A percentile compares a stretch with the other conserved stretches of the same genome.
These are phyloP conservation scores for Mortierella sp. DNA, from an alignment of 371 early-diverging fungal genomes.

Conservation along the genomic window DNA sequence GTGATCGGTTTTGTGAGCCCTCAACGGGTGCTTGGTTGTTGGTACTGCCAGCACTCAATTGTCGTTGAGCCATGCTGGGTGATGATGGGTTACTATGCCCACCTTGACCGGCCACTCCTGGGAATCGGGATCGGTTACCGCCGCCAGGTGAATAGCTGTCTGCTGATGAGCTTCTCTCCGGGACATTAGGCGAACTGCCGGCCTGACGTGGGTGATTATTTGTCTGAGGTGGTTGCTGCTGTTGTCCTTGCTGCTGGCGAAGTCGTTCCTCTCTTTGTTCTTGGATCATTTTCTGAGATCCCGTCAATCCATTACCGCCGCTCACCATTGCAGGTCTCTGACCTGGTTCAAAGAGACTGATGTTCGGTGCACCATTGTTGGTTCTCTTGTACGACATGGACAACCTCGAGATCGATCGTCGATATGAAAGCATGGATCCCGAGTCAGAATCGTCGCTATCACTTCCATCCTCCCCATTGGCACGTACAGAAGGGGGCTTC, in stretches of 20 bases:
- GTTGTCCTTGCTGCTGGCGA: slow-evolving; percentile 37
- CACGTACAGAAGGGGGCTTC: slow-evolving; percentile 29
- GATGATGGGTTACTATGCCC: slow-evolving; percentile 34
- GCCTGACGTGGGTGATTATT: neutral
- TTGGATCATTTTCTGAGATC: slow-evolving; percentile 51
- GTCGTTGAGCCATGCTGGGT: slow-evolving; percentile 27
- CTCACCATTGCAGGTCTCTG: slow-evolving; percentile 44
- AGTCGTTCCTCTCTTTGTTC: slow-evolving; percentile 51
- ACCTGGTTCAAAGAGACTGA: slow-evolving; percentile 41
- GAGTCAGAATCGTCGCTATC: slow-evolving; percentile 53
- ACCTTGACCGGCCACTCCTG: slow-evolving; percentile 20
- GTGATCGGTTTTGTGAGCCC: slow-evolving; percentile 4
- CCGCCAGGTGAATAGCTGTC: slow-evolving; percentile 14
- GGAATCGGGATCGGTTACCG: slow-evolving; percentile 7
- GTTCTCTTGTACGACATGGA: slow-evolving; percentile 42
- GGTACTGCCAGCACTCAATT: slow-evolving; percentile 1
- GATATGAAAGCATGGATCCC: slow-evolving; percentile 40
- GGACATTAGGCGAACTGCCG: slow-evolving; percentile 14
- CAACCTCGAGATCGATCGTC: slow-evolving; percentile 41
- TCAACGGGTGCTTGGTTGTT: neutral
- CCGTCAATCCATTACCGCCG: slow-evolving; percentile 14
- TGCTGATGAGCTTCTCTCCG: slow-evolving; percentile 40
- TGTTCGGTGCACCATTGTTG: slow-evolving; percentile 36
- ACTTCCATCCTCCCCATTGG: slow-evolving; percentile 35
- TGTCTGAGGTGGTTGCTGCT: slow-evolving; percentile 16